phyloP scores from a whole-genome alignment of 352 stramenopile species.

The Phytophthora lateralis region DNA sequence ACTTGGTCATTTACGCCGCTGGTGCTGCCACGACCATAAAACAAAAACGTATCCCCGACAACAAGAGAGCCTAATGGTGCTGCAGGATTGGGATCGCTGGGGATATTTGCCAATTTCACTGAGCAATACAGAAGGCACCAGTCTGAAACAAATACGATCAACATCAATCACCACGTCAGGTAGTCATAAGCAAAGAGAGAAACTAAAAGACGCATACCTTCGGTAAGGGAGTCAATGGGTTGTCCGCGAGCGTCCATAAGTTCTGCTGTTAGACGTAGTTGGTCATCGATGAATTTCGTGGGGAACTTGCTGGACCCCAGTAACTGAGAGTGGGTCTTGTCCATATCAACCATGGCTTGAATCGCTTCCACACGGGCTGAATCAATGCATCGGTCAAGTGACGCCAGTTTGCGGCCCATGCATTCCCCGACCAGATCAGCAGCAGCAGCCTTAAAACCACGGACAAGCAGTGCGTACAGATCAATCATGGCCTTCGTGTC shows the following conservation, averaged over 20 bases:
- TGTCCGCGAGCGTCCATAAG: conserved; percentile 55
- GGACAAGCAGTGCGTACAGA: conserved; percentile 42
- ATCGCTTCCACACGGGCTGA: conserved; percentile 28
- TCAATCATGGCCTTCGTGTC: conserved; percentile 38
- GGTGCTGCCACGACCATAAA: conserved; percentile 6
- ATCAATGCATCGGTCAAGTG: conserved; percentile 31
- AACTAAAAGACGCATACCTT: conserved; percentile 18
- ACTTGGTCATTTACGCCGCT: not conserved
- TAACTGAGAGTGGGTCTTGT: conserved; percentile 22
- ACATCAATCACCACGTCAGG: not conserved
- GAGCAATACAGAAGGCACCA: conserved; percentile 67
- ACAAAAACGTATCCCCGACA: conserved; percentile 67
- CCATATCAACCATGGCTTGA: conserved; percentile 21
- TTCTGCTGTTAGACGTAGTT: conserved; percentile 43
- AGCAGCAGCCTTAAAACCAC: conserved; percentile 39
- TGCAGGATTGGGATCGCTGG: conserved; percentile 27
- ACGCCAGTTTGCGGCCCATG: conserved; percentile 11
- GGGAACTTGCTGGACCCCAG: conserved; percentile 25
- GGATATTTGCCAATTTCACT: conserved; percentile 42
- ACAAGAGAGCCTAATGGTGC: conserved; percentile 51
- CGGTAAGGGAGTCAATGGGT: conserved; percentile 8
- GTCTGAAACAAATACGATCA: conserved; percentile 23
- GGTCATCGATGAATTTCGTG: conserved; percentile 42
- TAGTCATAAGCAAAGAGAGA: too few relatives aligned
- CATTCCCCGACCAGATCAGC: conserved; percentile 24